phyloP scores from a whole-genome alignment of 2,329 filamentous ascomycete genomes.

The Scytalidium lignicola region DNA sequence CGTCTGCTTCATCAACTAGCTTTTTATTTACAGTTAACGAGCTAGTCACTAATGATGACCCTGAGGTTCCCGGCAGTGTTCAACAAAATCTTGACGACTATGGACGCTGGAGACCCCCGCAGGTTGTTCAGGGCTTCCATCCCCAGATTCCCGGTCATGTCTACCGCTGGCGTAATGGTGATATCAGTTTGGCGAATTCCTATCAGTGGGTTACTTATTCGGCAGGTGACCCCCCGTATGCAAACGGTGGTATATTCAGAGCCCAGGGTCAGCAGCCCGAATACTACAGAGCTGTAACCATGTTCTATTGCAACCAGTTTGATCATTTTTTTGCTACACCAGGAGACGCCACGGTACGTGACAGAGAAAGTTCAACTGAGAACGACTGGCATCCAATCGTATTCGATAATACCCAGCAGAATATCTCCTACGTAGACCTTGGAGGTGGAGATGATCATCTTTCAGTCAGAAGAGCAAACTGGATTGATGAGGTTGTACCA shows the following conservation, averaged over 20 bases:
- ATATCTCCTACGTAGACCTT: constrained; percentile 6
- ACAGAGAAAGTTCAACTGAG: constrained; percentile 3
- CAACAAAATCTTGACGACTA: constrained; percentile 6
- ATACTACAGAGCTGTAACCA: constrained; percentile 7
- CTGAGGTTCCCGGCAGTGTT: constrained; percentile 8
- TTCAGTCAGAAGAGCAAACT: constrained; percentile 6
- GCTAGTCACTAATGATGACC: constrained; percentile 30
- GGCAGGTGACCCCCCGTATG: no score
- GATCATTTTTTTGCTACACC: constrained; percentile 7
- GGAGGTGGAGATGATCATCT: constrained; percentile 5
- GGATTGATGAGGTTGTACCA: constrained; percentile 13
- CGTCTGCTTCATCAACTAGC: constrained; percentile 12
- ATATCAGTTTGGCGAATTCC: constrained; percentile 5
- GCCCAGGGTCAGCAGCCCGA: not conserved
- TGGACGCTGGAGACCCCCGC: constrained; percentile 19
- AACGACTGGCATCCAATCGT: constrained; percentile 11
- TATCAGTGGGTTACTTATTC: no score
- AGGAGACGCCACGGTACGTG: constrained; percentile 6
- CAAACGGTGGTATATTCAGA: not conserved
- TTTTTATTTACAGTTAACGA: constrained; percentile 36
- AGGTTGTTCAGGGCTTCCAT: constrained; percentile 9
- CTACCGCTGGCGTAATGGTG: constrained; percentile 19
- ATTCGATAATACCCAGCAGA: constrained; percentile 7
- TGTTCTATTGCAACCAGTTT: constrained; percentile 15
- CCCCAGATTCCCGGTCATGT: constrained; percentile 12